These are phyloP conservation scores for Phragmites australis DNA, from an alignment of 176 grass and related monocot genomes.

Conservation along the genomic window DNA sequence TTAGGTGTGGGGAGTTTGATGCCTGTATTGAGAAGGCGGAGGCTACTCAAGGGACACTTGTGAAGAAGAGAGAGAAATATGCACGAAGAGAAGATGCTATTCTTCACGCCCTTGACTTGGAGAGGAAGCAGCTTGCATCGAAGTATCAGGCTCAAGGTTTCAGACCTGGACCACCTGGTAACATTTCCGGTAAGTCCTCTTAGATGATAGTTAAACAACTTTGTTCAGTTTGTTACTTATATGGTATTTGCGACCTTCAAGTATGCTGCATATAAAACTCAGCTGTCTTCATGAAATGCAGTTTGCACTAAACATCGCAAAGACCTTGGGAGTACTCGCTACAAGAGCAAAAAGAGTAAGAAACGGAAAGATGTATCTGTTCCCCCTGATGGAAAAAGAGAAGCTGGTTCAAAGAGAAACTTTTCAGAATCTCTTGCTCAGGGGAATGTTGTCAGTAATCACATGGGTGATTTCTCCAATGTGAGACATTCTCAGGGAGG, in stretches of 20 bases:
- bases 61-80: conserved; percentile 99
- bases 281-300: conserved; percentile 46
- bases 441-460: conserved; percentile 36
- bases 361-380: conserved; percentile 52
- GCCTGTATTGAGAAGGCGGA: conserved; percentile 98
- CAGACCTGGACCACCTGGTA: conserved; percentile 40
- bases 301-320: conserved; percentile 54
- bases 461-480: conserved; percentile 49
- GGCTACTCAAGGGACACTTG: conserved; percentile 81
- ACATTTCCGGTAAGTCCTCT: conserved; percentile 46
- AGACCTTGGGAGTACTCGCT: conserved; percentile 71
- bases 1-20: conserved; percentile 98
- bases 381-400: conserved; percentile 44
- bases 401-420: conserved; percentile 55
- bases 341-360: conserved; percentile 79
- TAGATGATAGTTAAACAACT: conserved; percentile 35
- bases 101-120: conserved; percentile 94
- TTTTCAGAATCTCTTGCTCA: conserved; percentile 39
- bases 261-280: conserved; percentile 36
- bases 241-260: conserved; percentile 30
- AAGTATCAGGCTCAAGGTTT: conserved; percentile 53
- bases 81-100: conserved; percentile 97
- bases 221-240: conserved; percentile 32
- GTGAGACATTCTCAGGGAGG: conserved; percentile 34
- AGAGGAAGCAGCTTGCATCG: conserved; percentile 73